Evolutionary conservation across 768 basidiomycete species (phyloP).

Genomic region (Mycena vitilis): DNA sequence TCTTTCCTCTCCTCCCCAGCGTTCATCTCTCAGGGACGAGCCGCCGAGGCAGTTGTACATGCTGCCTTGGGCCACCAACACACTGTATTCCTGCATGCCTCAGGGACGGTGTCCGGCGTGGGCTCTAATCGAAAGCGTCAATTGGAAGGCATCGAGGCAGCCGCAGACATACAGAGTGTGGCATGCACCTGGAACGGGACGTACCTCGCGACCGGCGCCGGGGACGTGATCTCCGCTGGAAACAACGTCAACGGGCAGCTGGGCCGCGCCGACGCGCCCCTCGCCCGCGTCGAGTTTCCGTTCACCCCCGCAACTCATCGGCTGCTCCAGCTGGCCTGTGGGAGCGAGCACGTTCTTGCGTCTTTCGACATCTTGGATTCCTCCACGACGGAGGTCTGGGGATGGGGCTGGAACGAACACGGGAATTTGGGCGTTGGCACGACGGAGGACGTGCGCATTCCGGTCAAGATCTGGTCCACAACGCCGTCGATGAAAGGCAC

Average conservation of each 20-base stretch:
- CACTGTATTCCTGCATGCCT: constrained; percentile 66
- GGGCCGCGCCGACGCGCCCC: constrained; percentile 49
- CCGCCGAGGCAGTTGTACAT: constrained; percentile 46
- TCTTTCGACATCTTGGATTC: constrained; percentile 37
- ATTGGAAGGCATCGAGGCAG: constrained; percentile 51
- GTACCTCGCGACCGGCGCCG: constrained; percentile 54
- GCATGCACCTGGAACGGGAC: constrained; percentile 88
- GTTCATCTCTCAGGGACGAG: constrained; percentile 47
- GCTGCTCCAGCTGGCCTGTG: constrained; percentile 66
- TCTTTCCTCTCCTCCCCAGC: constrained; percentile 48
- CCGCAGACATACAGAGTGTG: constrained; percentile 47
- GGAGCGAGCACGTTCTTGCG: constrained; percentile 87
- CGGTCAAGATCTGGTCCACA: constrained; percentile 67
- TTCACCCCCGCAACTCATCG: constrained; percentile 33
- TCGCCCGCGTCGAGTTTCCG: constrained; percentile 38
- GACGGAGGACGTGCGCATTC: constrained; percentile 62
- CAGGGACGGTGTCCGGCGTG: constrained; percentile 61
- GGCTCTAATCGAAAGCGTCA: constrained; percentile 84
- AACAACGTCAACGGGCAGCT: constrained; percentile 78
- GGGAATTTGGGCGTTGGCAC: constrained; percentile 86
- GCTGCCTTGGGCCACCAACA: constrained; percentile 58
- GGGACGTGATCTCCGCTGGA: constrained; percentile 55
- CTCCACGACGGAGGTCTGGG: constrained; percentile 65
- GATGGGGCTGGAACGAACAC: constrained; percentile 99
- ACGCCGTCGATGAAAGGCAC: constrained; percentile 2